phyloP scores from a whole-genome alignment of 1,284 basidiomycete species.

The Paramarasmius palmivorus region DNA sequence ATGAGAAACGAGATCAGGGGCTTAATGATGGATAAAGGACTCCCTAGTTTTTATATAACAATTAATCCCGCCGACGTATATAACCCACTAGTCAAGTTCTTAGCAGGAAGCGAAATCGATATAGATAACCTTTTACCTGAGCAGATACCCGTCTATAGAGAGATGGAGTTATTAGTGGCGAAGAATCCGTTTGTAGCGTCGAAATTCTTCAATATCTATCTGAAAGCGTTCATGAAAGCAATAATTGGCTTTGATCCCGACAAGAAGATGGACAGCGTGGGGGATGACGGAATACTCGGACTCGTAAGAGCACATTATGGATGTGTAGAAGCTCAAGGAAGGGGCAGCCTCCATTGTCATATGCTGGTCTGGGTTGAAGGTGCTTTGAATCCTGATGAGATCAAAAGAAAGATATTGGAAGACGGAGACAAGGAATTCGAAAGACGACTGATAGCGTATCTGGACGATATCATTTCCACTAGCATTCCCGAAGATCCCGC shows the following conservation, averaged over 20 bases:
- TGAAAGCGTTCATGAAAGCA: slow-evolving; percentile 33
- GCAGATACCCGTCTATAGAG: slow-evolving; percentile 24
- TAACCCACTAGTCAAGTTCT: slow-evolving; percentile 33
- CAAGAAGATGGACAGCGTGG: no score
- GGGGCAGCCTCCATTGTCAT: slow-evolving; percentile 41
- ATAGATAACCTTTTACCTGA: slow-evolving; percentile 27
- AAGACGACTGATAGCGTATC: background rate
- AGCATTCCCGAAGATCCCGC: slow-evolving; percentile 20
- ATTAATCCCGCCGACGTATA: slow-evolving; percentile 41
- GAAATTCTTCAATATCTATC: slow-evolving; percentile 37
- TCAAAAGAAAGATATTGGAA: slow-evolving; percentile 26
- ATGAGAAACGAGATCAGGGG: slow-evolving; percentile 38
- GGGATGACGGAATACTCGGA: slow-evolving; percentile 31
- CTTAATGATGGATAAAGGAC: slow-evolving; percentile 27
- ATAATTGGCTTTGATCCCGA: slow-evolving; percentile 25
- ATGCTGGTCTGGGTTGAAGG: slow-evolving; percentile 45
- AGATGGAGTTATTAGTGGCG: slow-evolving; percentile 29
- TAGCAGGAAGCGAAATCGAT: slow-evolving; percentile 33
- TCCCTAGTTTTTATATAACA: slow-evolving; percentile 37
- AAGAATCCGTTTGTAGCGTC: slow-evolving; percentile 36
- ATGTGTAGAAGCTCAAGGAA: slow-evolving; percentile 42
- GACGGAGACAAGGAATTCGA: slow-evolving; percentile 23
- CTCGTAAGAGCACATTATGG: slow-evolving; percentile 37
- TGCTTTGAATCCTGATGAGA: slow-evolving; percentile 32
- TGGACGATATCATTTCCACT: slow-evolving; percentile 31